Evolutionary conservation across 1,284 basidiomycete genomes (phyloP), one percentile per base, ranked within the genome.

Genomic region (Singerocomus rubriflavus): DNA sequence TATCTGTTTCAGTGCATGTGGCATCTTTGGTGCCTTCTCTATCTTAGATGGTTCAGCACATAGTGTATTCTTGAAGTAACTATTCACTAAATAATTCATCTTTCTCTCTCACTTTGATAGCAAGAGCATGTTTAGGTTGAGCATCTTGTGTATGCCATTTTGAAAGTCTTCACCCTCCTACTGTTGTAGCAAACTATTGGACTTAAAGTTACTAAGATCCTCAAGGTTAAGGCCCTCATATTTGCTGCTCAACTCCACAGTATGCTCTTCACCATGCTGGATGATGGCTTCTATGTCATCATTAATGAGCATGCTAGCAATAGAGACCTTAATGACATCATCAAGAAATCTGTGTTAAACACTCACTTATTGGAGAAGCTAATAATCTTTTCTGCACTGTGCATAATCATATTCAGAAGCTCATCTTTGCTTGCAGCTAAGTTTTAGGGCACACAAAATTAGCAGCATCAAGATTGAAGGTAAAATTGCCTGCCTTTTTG

Each of bases 101-200:
- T 98, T 98, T 48, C 96, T 84, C 71, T 99, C 96, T 26, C 97
- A 84, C 74, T 99, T 99, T 35, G 91, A 92, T 14, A 97, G 80
- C 49, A 96, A 93, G 42, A 99, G 85, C 67, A 94, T 84, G 58
- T 88, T 87, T 64, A 91, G 74, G 59, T 84, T 84, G 57, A 93
- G 75, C 6, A 74, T 65, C 73, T 91, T 93, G 58, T 81, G 82
- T 72, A 85, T 57, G 29, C 61, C 88, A 33, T 79, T 69, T 30
- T 87, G 79, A 72, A 95, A 98, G 65, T 98, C 93, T 68, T 97
- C 93, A 46, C 97, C 95, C 65, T 99, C 96, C 94, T 94, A 98
- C 57, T 93, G 88, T 62, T 93, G 87, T 45, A 94, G 82, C 5
- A 82, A 85, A 36, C 86, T 89, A 64, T 98, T 93, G 6, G 89